These are phyloP conservation scores for Cymodocea nodosa DNA, from an alignment of 116 monocot genomes.

Conservation along the genomic window DNA sequence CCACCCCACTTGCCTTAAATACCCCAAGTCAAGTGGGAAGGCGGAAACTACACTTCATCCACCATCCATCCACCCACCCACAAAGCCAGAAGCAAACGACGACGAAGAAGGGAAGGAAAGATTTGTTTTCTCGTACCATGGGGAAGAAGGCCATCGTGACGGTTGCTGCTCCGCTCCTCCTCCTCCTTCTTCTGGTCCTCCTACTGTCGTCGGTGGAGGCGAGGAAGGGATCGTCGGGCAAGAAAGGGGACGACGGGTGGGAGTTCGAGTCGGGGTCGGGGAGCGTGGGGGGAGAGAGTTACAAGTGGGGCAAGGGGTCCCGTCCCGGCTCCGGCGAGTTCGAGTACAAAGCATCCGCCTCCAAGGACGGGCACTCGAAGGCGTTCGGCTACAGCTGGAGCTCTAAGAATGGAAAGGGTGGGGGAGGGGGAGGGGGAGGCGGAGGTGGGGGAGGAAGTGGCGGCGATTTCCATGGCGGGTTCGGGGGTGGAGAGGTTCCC, in stretches of 20 bases:
- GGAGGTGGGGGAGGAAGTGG: not conserved
- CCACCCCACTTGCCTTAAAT: too few relatives aligned
- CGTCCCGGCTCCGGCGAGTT: not conserved
- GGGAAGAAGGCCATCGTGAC: not conserved
- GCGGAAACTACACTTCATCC: too few relatives aligned
- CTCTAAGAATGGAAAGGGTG: not conserved
- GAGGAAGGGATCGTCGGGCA: not conserved
- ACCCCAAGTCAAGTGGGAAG: too few relatives aligned
- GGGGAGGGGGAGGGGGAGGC: conserved; percentile 2
- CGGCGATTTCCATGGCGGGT: not conserved
- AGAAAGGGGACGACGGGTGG: conserved; percentile 1
- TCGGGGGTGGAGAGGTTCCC: not conserved
- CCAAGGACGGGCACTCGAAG: conserved; percentile 3
- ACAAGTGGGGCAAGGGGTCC: conserved; percentile 5
- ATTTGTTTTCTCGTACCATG: not conserved
- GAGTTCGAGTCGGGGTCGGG: conserved; percentile 5
- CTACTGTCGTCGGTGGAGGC: not conserved
- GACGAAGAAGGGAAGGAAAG: not conserved
- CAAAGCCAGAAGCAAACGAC: too few relatives aligned
- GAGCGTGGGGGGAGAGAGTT: not conserved
- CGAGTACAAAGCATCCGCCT: not conserved
- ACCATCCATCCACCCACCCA: too few relatives aligned
- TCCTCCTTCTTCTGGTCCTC: conserved; percentile 1
- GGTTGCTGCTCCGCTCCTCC: not conserved
- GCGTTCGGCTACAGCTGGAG: conserved; percentile 5